These are phyloP conservation scores for Bacterosira constricta DNA, from an alignment of 108 stramenopile species.

Conservation along the genomic window DNA sequence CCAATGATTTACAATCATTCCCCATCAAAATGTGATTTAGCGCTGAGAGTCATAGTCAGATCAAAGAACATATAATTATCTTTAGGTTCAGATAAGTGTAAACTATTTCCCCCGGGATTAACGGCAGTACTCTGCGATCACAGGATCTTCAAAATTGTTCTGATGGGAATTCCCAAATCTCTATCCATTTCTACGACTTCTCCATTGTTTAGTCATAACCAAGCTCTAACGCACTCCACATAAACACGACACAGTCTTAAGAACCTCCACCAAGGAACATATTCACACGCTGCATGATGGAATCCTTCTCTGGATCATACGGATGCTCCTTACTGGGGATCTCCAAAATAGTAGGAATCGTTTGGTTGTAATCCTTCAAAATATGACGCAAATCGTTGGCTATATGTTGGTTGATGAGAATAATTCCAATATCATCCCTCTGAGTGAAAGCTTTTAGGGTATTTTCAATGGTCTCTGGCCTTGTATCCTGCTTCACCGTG, in stretches of 20 bases:
- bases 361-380: conserved; percentile 94
- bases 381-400: conserved; percentile 97
- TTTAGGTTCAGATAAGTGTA: too few relatives aligned
- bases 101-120: too few relatives aligned
- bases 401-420: conserved; percentile 98
- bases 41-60: too few relatives aligned
- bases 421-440: conserved; percentile 95
- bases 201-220: too few relatives aligned
- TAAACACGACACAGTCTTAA: conserved; percentile 25
- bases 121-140: too few relatives aligned
- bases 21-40: too few relatives aligned
- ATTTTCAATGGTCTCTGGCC: conserved; percentile 73
- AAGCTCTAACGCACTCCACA: too few relatives aligned
- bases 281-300: conserved; percentile 98
- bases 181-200: too few relatives aligned
- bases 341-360: conserved; percentile 97
- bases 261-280: conserved; percentile 88
- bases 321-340: conserved; percentile 98
- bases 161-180: too few relatives aligned
- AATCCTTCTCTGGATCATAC: conserved; percentile 98
- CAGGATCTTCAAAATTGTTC: too few relatives aligned
- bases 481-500: conserved; percentile 91
- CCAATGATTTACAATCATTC: too few relatives aligned
- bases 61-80: too few relatives aligned
- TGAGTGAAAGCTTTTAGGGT: conserved; percentile 80